Evolutionary conservation across 805 yeast species (phyloP).

Genomic region (Isabelozyma gotoi): DNA sequence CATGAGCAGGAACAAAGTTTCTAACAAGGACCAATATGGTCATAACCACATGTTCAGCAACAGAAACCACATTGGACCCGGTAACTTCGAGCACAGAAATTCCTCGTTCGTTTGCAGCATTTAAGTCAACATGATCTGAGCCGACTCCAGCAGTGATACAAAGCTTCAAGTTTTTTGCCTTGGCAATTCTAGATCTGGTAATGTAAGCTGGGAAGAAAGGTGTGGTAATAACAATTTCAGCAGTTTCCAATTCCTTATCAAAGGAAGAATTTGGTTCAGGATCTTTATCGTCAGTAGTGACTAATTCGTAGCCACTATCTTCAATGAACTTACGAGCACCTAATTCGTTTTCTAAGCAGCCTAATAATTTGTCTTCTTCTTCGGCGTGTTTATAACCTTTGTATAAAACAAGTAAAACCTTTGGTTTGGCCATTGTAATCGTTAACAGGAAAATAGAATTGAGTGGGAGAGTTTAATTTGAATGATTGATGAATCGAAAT

Average conservation of each 20-base stretch:
- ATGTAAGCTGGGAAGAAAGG: constrained; percentile 84
- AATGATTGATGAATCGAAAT: neutral
- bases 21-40: constrained; percentile 69
- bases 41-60: constrained; percentile 79
- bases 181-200: constrained; percentile 61
- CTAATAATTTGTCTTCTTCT: constrained; percentile 61
- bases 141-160: constrained; percentile 84
- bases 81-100: constrained; percentile 78
- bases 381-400: constrained; percentile 57
- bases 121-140: constrained; percentile 75
- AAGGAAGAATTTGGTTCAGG: constrained; percentile 53
- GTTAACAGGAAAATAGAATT: neutral
- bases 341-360: constrained; percentile 72
- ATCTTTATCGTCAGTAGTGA: constrained; percentile 69
- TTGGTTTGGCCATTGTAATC: constrained; percentile 18
- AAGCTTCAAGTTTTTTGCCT: constrained; percentile 70
- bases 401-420: constrained; percentile 58
- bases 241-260: constrained; percentile 66
- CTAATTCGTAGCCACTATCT: constrained; percentile 62
- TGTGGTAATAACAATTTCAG: constrained; percentile 76
- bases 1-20: constrained; percentile 78
- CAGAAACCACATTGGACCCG: constrained; percentile 77
- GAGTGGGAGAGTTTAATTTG: neutral
- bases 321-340: constrained; percentile 68
- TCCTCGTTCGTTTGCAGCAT: constrained; percentile 61